Evolutionary conservation across 2,329 filamentous ascomycete genomes (phyloP).

Genomic region (Alternaria infectoria): DNA sequence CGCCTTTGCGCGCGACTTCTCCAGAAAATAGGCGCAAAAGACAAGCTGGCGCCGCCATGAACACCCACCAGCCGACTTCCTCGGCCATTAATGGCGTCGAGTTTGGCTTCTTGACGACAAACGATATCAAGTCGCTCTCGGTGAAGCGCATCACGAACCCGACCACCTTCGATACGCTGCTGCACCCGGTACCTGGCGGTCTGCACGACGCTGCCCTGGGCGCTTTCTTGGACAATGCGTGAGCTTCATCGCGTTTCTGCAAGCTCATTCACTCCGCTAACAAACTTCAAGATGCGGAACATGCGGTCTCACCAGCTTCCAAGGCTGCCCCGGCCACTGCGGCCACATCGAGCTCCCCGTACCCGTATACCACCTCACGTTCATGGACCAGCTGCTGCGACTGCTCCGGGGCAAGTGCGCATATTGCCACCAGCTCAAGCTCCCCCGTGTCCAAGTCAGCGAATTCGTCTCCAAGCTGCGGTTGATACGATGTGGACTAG

Average conservation of each 20-base stretch:
- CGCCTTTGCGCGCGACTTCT: slow-evolving; percentile 21
- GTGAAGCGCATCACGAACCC: slow-evolving; percentile 94
- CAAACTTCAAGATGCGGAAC: slow-evolving; percentile 76
- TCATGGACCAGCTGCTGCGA: slow-evolving; percentile 88
- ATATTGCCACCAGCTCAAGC: slow-evolving; percentile 86
- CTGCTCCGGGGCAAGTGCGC: slow-evolving; percentile 86
- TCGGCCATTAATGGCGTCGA: slow-evolving; percentile 86
- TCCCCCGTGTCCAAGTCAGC: slow-evolving; percentile 78
- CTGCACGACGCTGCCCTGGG: slow-evolving; percentile 92
- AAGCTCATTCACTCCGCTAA: slow-evolving; percentile 9
- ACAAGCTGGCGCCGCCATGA: slow-evolving; percentile 42
- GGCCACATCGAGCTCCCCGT: slow-evolving; percentile 95
- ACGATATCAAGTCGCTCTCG: slow-evolving; percentile 87
- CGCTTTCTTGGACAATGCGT: slow-evolving; percentile 85
- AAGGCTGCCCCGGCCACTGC: slow-evolving; percentile 83
- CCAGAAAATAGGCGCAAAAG: slow-evolving; percentile 18
- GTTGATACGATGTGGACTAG: slow-evolving; percentile 81
- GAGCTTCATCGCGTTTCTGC: slow-evolving; percentile 47
- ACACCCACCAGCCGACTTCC: slow-evolving; percentile 73
- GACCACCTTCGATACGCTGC: slow-evolving; percentile 88
- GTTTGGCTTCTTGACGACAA: slow-evolving; percentile 81
- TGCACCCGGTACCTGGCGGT: slow-evolving; percentile 88
- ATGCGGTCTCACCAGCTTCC: slow-evolving; percentile 80
- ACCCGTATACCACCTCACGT: slow-evolving; percentile 94
- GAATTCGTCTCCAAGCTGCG: slow-evolving; percentile 83